A percentile compares a stretch with the other conserved stretches of the same genome.
phyloP scores from a whole-genome alignment of 495 filamentous ascomycete genomes.

The Neurospora hispaniola region DNA sequence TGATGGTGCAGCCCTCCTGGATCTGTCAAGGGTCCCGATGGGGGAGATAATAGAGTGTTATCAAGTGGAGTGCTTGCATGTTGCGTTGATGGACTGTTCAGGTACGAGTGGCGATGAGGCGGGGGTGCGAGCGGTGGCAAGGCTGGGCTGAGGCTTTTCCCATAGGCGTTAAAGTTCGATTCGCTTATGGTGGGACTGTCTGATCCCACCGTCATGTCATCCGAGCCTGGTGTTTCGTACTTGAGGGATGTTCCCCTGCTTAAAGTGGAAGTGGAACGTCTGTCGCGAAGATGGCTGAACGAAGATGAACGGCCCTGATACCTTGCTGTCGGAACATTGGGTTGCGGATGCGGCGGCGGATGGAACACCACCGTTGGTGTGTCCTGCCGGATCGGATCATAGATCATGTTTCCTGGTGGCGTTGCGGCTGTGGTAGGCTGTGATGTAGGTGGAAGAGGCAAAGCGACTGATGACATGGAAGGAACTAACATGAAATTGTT shows the following conservation, averaged over 20 bases:
- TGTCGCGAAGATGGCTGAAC: constrained; percentile 2
- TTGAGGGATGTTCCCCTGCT: constrained; percentile 13
- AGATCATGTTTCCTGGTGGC: constrained; percentile 41
- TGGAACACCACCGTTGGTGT: constrained; percentile 27
- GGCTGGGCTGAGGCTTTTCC: not conserved
- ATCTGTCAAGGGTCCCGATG: not conserved
- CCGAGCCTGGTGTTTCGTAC: constrained; percentile 24
- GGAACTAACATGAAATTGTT: not conserved
- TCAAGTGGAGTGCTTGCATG: not conserved
- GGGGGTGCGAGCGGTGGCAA: not conserved
- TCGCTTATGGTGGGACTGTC: not conserved
- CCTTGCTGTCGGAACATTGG: constrained; percentile 33
- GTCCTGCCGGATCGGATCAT: constrained; percentile 41
- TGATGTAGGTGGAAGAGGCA: constrained; percentile 12
- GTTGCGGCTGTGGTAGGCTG: constrained; percentile 23
- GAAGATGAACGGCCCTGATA: constrained; percentile 23
- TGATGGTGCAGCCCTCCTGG: not conserved
- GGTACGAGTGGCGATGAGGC: not conserved
- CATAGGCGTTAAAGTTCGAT: constrained; percentile 4
- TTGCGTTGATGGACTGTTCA: not conserved
- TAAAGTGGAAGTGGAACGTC: not conserved
- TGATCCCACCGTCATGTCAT: constrained; percentile 13
- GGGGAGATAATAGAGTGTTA: not conserved
- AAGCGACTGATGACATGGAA: not conserved
- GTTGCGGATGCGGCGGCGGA: constrained; percentile 33